A percentile compares a stretch with the other conserved stretches of the same genome.
phyloP scores from a whole-genome alignment of 352 stramenopile genomes.

The Peronospora tabacina region DNA sequence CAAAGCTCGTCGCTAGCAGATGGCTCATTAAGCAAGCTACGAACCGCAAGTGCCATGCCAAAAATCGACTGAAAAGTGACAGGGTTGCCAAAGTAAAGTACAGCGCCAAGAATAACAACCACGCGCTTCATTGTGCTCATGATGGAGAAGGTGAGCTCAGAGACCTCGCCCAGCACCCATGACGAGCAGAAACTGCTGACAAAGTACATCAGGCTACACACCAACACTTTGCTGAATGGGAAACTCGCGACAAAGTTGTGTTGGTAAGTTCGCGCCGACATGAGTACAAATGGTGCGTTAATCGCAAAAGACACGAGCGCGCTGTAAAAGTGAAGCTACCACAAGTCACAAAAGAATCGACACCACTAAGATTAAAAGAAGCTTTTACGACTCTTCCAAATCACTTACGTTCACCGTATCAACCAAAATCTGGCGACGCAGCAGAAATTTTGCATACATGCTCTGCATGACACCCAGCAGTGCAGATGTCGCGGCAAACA shows the following conservation, averaged over 20 bases:
- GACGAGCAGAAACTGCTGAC: constrained; percentile 73
- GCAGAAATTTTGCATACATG: constrained; percentile 84
- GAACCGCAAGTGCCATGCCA: constrained; percentile 66
- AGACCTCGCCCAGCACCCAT: constrained; percentile 78
- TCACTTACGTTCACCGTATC: constrained; percentile 78
- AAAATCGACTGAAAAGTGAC: constrained; percentile 60
- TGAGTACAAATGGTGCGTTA: constrained; percentile 69
- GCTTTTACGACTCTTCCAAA: not conserved
- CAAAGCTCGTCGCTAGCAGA: not conserved
- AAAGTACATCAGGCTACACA: constrained; percentile 83
- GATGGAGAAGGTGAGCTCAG: constrained; percentile 85
- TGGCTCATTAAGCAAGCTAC: constrained; percentile 4
- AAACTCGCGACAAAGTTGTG: constrained; percentile 64
- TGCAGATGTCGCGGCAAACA: constrained; percentile 68
- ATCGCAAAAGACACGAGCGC: constrained; percentile 77
- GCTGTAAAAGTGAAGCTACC: constrained; percentile 83
- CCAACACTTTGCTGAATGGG: constrained; percentile 58
- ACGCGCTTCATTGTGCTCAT: constrained; percentile 88
- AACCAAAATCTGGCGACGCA: constrained; percentile 63
- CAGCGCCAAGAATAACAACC: constrained; percentile 78
- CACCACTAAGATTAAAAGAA: not conserved
- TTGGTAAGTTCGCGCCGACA: constrained; percentile 38
- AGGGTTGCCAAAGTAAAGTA: constrained; percentile 80
- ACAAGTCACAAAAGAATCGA: not conserved
- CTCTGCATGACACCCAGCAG: constrained; percentile 80